Conservation (phyloP, 257 asterid species). For the Solanum medicagineum region DNA sequence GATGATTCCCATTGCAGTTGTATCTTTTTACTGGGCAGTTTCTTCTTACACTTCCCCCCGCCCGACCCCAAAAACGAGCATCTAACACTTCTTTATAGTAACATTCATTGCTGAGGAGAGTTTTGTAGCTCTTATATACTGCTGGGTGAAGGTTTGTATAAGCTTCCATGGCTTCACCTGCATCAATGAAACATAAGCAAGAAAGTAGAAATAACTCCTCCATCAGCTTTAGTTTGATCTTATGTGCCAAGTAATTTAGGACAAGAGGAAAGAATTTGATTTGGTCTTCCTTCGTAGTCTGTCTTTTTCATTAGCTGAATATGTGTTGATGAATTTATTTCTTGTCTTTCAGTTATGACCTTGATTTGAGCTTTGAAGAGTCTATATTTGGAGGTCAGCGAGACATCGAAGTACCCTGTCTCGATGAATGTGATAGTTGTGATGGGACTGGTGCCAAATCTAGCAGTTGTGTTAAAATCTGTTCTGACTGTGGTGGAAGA, state of each 20-base stretch:
- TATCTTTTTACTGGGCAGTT: not conserved
- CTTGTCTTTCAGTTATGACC: constrained; percentile 44
- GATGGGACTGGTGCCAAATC: constrained; percentile 89
- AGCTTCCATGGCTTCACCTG: not conserved
- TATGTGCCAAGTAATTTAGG: not conserved
- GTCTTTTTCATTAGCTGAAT: not conserved
- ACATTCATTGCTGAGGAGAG: not conserved
- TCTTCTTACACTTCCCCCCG: not conserved
- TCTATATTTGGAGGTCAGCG: constrained; percentile 73
- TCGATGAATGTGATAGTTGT: constrained; percentile 68
- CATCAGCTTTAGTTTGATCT: not conserved
- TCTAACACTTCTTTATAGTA: not conserved
- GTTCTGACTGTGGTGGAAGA: constrained; percentile 75
- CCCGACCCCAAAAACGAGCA: not conserved
- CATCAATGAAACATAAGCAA: not conserved
- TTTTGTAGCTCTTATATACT: not conserved
- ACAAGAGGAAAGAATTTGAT: not conserved
- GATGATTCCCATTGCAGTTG: not conserved
- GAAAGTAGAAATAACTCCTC: not conserved
- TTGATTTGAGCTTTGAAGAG: constrained; percentile 75
- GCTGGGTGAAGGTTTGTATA: not conserved
- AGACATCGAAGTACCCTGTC: constrained; percentile 53
- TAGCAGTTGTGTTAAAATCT: constrained; percentile 39
- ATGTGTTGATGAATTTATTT: not conserved
- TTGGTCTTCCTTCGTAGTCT: not conserved